Evolutionary conservation across 179 eudicot genomes (phyloP).

Genomic region (Camellia oleifera): DNA sequence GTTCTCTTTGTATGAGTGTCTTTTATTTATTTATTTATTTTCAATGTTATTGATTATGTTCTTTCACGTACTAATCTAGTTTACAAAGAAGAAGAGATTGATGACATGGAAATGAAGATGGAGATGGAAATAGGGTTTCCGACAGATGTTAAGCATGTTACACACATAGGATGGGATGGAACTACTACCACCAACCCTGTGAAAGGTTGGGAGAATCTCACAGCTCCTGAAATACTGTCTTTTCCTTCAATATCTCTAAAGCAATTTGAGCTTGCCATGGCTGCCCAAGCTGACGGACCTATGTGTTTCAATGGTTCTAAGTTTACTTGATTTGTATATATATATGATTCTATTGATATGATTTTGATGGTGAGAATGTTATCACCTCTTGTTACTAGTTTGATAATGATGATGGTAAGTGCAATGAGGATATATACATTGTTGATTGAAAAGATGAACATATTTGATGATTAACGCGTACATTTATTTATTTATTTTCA

Average conservation of each 20-base stretch:
- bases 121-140: constrained; percentile 93
- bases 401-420: too few species aligned
- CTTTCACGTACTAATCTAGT: constrained; percentile 25
- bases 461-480: too few species aligned
- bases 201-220: constrained; percentile 50
- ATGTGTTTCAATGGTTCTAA: background rate
- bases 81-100: constrained; percentile 51
- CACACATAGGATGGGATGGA: constrained; percentile 93
- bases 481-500: too few species aligned
- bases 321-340: background rate
- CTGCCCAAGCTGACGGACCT: constrained; percentile 45
- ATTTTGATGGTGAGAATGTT: too few species aligned
- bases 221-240: constrained; percentile 43
- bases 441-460: too few species aligned
- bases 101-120: constrained; percentile 34
- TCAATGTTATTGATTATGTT: too few species aligned
- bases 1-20: too few species aligned
- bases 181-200: constrained; percentile 49
- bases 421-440: too few species aligned
- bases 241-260: constrained; percentile 63
- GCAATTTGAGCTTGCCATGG: constrained; percentile 82
- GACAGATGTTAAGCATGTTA: constrained; percentile 89
- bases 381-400: too few species aligned
- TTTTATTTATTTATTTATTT: too few species aligned
- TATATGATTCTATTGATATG: too few species aligned